Evolutionary conservation across 768 basidiomycete genomes (phyloP).

Genomic region (Phlebiopsis flavidoalba): DNA sequence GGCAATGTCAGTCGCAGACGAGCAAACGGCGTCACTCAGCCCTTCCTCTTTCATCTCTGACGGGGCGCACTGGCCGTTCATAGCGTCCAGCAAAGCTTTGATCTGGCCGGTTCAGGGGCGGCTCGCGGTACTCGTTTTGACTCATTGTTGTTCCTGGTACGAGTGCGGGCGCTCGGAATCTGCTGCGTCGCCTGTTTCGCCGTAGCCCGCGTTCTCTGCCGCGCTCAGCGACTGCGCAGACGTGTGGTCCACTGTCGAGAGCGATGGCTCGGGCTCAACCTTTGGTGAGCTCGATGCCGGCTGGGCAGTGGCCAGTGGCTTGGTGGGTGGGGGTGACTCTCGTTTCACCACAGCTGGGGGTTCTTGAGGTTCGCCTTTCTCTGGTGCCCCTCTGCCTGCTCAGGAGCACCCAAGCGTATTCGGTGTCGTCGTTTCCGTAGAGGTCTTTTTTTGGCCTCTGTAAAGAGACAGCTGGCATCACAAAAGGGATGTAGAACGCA

Average conservation of each 20-base stretch:
- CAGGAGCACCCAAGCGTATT: slow-evolving; percentile 48
- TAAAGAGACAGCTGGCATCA: not conserved
- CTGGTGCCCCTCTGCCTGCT: slow-evolving; percentile 30
- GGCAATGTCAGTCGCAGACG: slow-evolving; percentile 10
- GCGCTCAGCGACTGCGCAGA: slow-evolving; percentile 16
- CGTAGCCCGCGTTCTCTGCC: slow-evolving; percentile 29
- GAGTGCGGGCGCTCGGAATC: too few species aligned
- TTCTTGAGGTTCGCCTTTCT: slow-evolving; percentile 15
- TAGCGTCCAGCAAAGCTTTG: slow-evolving; percentile 37
- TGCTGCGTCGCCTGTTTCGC: slow-evolving; percentile 50
- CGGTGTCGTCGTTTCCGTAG: slow-evolving; percentile 58
- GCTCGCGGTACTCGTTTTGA: slow-evolving; percentile 44
- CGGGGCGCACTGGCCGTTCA: slow-evolving; percentile 68
- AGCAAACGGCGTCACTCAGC: slow-evolving; percentile 53
- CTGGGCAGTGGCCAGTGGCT: slow-evolving; percentile 13
- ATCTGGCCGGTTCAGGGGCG: slow-evolving; percentile 29
- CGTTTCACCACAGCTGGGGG: not conserved
- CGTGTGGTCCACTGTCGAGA: slow-evolving; percentile 10
- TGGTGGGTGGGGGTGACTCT: slow-evolving; percentile 19
- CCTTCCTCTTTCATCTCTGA: slow-evolving; percentile 98
- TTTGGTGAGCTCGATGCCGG: slow-evolving; percentile 8
- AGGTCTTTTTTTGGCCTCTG: slow-evolving; percentile 44
- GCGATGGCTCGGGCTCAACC: slow-evolving; percentile 5
- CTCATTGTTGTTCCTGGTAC: slow-evolving; percentile 66
- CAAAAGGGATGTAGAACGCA: slow-evolving; percentile 22